Evolutionary conservation across 2,329 filamentous ascomycete species (phyloP).

Genomic region (Pyrenochaeta sp.): DNA sequence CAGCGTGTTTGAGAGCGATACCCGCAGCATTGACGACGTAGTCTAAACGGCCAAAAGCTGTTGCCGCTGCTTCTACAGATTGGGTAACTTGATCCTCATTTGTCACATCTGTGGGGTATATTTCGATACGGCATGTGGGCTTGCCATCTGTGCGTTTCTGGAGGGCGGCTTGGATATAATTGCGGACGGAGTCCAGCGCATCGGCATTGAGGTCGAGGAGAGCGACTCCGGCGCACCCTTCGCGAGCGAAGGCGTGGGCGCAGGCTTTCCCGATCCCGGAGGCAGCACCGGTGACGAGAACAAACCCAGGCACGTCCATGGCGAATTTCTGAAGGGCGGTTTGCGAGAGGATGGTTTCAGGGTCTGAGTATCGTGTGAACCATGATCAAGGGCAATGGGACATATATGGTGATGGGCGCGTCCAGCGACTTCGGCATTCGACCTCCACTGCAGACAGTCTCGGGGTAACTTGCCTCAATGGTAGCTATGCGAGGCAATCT

Average conservation of each 20-base stretch:
- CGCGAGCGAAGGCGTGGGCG: constrained; percentile 24
- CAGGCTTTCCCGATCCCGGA: constrained; percentile 30
- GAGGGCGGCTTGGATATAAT: constrained; percentile 14
- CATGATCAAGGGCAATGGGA: not conserved
- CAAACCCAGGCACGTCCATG: constrained; percentile 36
- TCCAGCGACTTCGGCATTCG: not conserved
- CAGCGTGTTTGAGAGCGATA: constrained; percentile 50
- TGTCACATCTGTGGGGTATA: constrained; percentile 35
- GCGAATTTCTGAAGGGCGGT: not conserved
- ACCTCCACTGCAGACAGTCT: no score
- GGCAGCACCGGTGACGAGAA: constrained; percentile 27
- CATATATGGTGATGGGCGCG: not conserved
- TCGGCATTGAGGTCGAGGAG: constrained; percentile 27
- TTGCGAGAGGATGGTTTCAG: not conserved
- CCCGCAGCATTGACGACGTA: constrained; percentile 55
- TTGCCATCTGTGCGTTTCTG: not conserved
- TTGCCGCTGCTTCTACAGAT: constrained; percentile 35
- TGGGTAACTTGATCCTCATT: constrained; percentile 40
- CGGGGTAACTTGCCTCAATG: not conserved
- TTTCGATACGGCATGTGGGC: constrained; percentile 4
- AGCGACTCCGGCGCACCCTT: constrained; percentile 28
- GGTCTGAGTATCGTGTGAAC: not conserved
- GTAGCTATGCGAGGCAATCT: not conserved
- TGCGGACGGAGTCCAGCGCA: constrained; percentile 17
- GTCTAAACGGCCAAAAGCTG: constrained; percentile 50